phyloP scores from a whole-genome alignment of 495 filamentous ascomycete species.

The Podospora pseudoanserina region DNA sequence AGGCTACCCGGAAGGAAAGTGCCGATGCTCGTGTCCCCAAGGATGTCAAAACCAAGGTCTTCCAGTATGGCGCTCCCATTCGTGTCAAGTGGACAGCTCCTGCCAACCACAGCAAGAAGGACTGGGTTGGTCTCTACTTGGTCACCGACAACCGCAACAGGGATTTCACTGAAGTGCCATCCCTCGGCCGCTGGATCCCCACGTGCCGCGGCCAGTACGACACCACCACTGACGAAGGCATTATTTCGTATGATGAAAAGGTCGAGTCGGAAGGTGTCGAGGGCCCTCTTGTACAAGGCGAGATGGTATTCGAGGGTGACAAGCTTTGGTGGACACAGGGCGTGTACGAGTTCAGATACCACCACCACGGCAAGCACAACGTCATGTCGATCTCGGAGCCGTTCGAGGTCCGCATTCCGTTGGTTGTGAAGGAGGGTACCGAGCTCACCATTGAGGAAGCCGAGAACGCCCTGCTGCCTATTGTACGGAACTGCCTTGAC shows the following conservation, averaged over 20 bases:
- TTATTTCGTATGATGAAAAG: slow-evolving; percentile 62
- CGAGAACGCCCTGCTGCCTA: slow-evolving; percentile 71
- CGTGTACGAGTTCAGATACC: slow-evolving; percentile 93
- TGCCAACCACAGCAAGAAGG: slow-evolving; percentile 82
- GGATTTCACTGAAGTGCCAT: slow-evolving; percentile 76
- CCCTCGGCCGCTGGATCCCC: slow-evolving; percentile 87
- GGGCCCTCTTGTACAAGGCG: slow-evolving; percentile 59
- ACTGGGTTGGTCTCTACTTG: slow-evolving; percentile 95
- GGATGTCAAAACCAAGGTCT: slow-evolving; percentile 64
- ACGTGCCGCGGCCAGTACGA: slow-evolving; percentile 74
- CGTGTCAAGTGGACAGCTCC: slow-evolving; percentile 91
- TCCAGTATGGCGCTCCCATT: slow-evolving; percentile 89
- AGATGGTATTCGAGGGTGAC: slow-evolving; percentile 85
- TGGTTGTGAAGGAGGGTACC: slow-evolving; percentile 67
- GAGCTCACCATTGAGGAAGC: slow-evolving; percentile 53
- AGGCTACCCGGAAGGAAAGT: slow-evolving; percentile 48
- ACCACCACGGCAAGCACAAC: slow-evolving; percentile 89
- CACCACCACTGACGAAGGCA: slow-evolving; percentile 71
- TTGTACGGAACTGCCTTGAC: slow-evolving; percentile 89
- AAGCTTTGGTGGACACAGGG: slow-evolving; percentile 97
- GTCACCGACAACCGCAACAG: slow-evolving; percentile 88
- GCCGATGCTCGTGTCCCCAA: slow-evolving; percentile 42
- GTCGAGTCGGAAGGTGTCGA: slow-evolving; percentile 48
- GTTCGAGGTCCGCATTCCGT: slow-evolving; percentile 80
- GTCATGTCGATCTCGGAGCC: slow-evolving; percentile 95